A percentile compares a stretch with the other conserved stretches of the same genome.
Conservation (phyloP, 768 basidiomycete genomes). For the Tylopilus cervinicoccineus region DNA sequence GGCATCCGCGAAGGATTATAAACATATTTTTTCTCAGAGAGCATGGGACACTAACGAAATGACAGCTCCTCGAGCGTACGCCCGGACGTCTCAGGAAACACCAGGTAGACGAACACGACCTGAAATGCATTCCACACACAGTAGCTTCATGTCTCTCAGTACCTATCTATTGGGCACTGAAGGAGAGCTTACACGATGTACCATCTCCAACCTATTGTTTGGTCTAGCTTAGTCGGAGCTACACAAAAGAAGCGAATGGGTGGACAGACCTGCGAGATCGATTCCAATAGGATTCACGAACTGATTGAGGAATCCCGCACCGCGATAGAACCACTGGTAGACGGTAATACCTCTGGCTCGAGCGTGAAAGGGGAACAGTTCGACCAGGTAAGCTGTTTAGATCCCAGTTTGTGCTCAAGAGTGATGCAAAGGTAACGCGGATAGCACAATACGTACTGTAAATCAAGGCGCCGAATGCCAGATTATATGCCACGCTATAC, state of each 20-base stretch:
- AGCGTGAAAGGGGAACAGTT: constrained; percentile 60
- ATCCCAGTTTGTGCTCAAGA: background rate
- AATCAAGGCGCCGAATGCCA: constrained; percentile 1
- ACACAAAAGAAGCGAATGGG: background rate
- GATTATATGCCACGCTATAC: constrained; percentile 3
- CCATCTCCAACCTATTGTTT: background rate
- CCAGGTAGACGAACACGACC: background rate
- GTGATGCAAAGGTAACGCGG: background rate
- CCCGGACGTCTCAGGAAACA: background rate
- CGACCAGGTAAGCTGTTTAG: constrained; percentile 51
- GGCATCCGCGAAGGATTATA: too few species aligned
- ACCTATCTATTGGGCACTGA: background rate
- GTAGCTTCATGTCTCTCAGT: background rate
- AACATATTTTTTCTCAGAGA: background rate
- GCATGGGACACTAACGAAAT: constrained; percentile 7
- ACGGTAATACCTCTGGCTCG: constrained; percentile 59
- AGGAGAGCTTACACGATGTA: background rate
- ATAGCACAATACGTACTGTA: constrained; percentile 1
- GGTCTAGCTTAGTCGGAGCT: too few species aligned
- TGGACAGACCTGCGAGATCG: constrained; percentile 4
- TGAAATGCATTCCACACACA: background rate
- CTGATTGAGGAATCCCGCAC: constrained; percentile 14
- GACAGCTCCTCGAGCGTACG: constrained; percentile 1
- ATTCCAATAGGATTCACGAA: constrained; percentile 21
- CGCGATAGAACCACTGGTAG: constrained; percentile 57